These are phyloP conservation scores for Grosmannia serpens DNA, from an alignment of 2,329 filamentous ascomycete genomes.

Conservation along the genomic window DNA sequence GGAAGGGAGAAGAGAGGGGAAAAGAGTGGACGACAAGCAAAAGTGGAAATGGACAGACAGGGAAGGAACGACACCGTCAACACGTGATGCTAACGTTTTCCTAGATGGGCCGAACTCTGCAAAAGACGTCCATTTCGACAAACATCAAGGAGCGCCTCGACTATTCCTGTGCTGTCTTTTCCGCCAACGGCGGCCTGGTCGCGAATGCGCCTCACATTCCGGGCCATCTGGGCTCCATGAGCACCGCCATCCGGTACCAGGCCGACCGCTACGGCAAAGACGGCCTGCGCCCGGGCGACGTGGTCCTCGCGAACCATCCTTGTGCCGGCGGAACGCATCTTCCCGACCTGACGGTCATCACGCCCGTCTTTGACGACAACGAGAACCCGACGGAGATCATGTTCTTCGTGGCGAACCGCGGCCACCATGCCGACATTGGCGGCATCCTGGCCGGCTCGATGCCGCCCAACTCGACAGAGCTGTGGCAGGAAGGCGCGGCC, in stretches of 20 bases:
- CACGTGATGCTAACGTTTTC: not conserved
- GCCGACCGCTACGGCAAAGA: slow-evolving; percentile 63
- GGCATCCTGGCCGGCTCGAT: slow-evolving; percentile 57
- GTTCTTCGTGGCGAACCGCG: slow-evolving; percentile 70
- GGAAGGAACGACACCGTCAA: not conserved
- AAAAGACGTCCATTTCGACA: slow-evolving; percentile 70
- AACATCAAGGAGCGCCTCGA: slow-evolving; percentile 77
- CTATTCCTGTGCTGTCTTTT: slow-evolving; percentile 73
- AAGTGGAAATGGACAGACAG: not conserved
- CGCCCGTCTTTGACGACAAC: slow-evolving; percentile 58
- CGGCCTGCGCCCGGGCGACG: slow-evolving; percentile 50
- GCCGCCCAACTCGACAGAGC: slow-evolving; percentile 48
- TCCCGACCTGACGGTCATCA: slow-evolving; percentile 74
- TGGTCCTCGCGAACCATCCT: slow-evolving; percentile 73
- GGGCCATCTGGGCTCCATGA: slow-evolving; percentile 71
- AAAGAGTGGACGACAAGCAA: not conserved
- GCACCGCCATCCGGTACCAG: slow-evolving; percentile 68
- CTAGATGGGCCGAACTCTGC: slow-evolving; percentile 62
- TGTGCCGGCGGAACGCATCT: slow-evolving; percentile 75
- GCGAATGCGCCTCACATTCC: slow-evolving; percentile 72
- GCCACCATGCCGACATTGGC: slow-evolving; percentile 75
- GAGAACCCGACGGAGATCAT: slow-evolving; percentile 49
- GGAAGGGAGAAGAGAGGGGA: not conserved
- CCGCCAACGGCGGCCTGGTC: slow-evolving; percentile 60
- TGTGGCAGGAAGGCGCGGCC: slow-evolving; percentile 52